Conservation (phyloP, 306 rosid genomes). For the Carpinus viminea region DNA sequence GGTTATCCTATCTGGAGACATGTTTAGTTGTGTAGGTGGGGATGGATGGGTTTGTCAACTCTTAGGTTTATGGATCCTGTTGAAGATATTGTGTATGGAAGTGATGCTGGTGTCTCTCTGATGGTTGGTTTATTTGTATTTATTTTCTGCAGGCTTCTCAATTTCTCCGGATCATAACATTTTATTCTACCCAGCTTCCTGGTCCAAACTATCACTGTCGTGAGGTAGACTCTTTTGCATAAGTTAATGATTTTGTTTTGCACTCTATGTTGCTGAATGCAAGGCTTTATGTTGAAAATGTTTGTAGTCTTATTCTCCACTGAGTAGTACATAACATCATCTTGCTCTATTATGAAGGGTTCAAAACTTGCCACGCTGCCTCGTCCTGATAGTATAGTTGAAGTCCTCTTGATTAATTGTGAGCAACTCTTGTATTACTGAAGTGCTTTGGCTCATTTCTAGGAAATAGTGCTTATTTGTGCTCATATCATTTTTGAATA, state of each 20-base stretch:
- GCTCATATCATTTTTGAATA: conserved; percentile 31
- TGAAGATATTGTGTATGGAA: conserved; percentile 4
- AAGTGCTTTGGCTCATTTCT: conserved; percentile 16
- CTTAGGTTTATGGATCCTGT: conserved; percentile 5
- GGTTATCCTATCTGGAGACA: background rate
- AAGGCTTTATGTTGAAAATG: background rate
- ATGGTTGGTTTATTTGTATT: conserved; percentile 18
- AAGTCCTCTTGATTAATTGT: conserved; percentile 86
- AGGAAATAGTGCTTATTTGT: background rate
- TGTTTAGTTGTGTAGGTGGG: background rate
- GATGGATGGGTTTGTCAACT: background rate
- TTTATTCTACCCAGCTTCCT: conserved; percentile 98
- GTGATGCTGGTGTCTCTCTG: conserved; percentile 3
- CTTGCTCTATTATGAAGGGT: conserved; percentile 53
- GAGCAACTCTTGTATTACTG: conserved; percentile 22
- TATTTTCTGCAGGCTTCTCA: conserved; percentile 71
- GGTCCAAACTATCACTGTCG: conserved; percentile 99
- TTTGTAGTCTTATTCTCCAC: background rate
- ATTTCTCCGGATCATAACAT: conserved; percentile 78
- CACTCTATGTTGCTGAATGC: background rate
- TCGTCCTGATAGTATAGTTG: conserved; percentile 63
- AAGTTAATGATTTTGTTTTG: background rate
- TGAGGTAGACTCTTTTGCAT: conserved; percentile 55
- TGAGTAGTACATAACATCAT: background rate
- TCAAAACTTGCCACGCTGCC: conserved; percentile 85